A percentile compares a stretch with the other conserved stretches of the same genome.
Conservation (phyloP, 2,329 filamentous ascomycete genomes). For the Botrytis porri region DNA sequence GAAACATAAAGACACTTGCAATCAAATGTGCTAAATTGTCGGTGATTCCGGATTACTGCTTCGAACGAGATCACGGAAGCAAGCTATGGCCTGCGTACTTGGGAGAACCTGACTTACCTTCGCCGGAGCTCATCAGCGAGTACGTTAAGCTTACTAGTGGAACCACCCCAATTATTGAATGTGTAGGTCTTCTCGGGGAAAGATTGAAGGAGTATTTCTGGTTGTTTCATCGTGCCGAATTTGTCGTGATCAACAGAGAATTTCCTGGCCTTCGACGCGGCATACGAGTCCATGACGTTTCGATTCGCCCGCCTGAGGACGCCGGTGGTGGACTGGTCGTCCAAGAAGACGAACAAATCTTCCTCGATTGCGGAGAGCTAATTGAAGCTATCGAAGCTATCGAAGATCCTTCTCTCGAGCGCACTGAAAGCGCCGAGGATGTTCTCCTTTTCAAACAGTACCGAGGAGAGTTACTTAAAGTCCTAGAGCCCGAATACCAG, state of each 20-base stretch:
- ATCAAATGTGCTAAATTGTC: background rate
- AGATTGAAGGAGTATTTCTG: background rate
- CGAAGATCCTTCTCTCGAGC: background rate
- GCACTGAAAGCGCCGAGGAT: background rate
- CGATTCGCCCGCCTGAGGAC: background rate
- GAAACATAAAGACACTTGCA: background rate
- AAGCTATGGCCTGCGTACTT: background rate
- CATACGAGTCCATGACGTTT: background rate
- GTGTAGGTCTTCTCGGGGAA: background rate
- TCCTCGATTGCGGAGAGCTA: background rate
- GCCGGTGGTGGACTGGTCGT: no score
- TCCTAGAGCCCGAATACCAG: background rate
- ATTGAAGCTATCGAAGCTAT: no score
- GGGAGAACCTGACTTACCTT: background rate
- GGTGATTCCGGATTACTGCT: background rate
- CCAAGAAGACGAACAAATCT: background rate
- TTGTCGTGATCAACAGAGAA: background rate
- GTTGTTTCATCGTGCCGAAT: background rate
- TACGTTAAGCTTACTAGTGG: background rate
- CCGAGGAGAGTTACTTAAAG: background rate
- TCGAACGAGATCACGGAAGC: rapidly evolving
- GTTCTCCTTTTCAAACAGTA: background rate
- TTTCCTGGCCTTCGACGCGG: background rate
- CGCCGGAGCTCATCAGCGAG: background rate
- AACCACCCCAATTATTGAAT: background rate